Base-by-base conservation (phyloP, 345 rosid genomes). In the Pugionium dolabratum region DNA sequence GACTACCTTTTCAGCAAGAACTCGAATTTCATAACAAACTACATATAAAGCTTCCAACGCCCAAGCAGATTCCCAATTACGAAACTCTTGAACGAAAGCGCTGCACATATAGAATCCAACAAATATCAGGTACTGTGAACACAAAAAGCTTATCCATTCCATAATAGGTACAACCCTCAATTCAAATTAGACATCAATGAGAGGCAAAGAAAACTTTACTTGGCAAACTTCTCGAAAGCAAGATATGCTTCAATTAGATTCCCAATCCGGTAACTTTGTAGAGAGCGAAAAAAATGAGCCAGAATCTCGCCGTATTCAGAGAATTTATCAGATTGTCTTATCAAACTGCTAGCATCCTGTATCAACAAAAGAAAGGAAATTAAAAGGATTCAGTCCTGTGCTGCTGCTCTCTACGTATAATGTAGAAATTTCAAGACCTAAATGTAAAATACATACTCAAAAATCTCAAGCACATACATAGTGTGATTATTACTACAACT, bases 1-100 rank as follows among this genome's bases (percentile, higher is more conserved):
- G 30, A 49, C 27, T 27, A 94, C 99, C 96, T 79, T 84, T 73
- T 94, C 99, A 0, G 97, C 95, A 69, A 94, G 97, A 80, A 94
- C 76, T 79, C 99, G 82, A 71, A 94, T 81, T 78, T 94, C 97
- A 68, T 90, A 94, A 67, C 88, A 91, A 78, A 94, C 74, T 6
- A 80, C 91, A 80, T 85, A 88, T 37, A 94, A 59, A 30, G 99
- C 83, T 75, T 88, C 91, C 79, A 94, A 75, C 7, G 99, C 99
- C 97, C 96, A 91, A 2, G 96, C 84, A 0, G 97, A 91, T 64
- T 94, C 97, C 97, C 99, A 94, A 74, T 88, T 94, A 72, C 99
- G 83, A 75, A 94, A 94, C 86, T 94, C 99, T 84, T 91, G 99
- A 75, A 87, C 68, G 62, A 94, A 91, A 53, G 96, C 95, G 63